Base-by-base conservation (phyloP, 805 yeast genomes). In the Nadsonia fulvescens region DNA sequence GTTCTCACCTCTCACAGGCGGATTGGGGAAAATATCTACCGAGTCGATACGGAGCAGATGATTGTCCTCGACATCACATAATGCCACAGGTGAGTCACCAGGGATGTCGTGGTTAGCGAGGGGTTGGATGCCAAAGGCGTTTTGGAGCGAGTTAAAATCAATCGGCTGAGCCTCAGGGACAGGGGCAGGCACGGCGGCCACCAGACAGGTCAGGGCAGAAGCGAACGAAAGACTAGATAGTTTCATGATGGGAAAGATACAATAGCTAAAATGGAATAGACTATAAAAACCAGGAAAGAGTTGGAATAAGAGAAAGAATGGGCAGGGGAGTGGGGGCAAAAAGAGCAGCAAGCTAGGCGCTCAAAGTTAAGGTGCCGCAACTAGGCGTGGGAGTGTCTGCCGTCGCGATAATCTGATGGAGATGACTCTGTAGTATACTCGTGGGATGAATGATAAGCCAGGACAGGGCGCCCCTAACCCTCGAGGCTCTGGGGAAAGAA, bases 1-100 rank as follows among this genome's bases (percentile, higher is more conserved):
- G 46, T 81, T 77, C 21, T 59, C 54, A n/a, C 95, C 96, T 42
- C 82, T 70, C 22, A 43, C 57, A 3, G 98, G 98, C 4, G 95
- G 96, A 42, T 78, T 79, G 25, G 98, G 98, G 18, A 56, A 46
- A 32, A 89, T 50, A 22, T 53, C 57, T 10, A 89, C 68, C 9
- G 53, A 43, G 12, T 63, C 58, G 35, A 89, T 62, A 15, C 56
- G 58, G 37, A 89, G 57, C 12, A 76, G 38, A 46, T 86, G 95
- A 1, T 59, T 43, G 22, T 60, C 62, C 9, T 55, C 49, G 11
- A 65, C 53, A 40, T 82, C 93, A 49, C 98, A 86, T 29, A 67
- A 61, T 30, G 61, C 54, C 17, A 89, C 59, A 10, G 96, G 96
- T 1, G 94, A 75, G 35, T 68, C 79, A 5, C 98, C 98, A 1